phyloP scores from a whole-genome alignment of 148 eudicot species.

The Gaultheria prostrata region DNA sequence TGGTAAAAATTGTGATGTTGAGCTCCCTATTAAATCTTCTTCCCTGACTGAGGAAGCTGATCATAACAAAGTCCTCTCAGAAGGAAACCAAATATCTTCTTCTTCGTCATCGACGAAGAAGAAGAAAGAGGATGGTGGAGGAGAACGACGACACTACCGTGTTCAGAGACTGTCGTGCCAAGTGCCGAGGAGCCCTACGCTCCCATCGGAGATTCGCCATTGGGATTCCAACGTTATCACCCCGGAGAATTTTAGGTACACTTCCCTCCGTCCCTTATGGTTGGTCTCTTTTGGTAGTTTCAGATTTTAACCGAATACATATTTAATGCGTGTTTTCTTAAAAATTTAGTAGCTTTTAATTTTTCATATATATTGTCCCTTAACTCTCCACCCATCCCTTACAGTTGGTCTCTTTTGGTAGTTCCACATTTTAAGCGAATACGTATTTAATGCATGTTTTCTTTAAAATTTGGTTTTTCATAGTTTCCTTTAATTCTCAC shows the following conservation, averaged over 20 bases:
- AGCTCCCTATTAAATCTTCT: neutral
- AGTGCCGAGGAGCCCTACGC: conserved; percentile 48
- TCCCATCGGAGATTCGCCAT: conserved; percentile 48
- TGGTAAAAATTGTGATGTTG: conserved; percentile 13
- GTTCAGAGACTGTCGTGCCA: conserved; percentile 25
- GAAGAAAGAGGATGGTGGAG: neutral
- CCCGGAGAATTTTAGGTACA: conserved; percentile 12
- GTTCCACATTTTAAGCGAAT: neutral
- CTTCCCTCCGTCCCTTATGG: neutral
- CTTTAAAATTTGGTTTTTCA: too few relatives aligned
- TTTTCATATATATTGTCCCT: neutral
- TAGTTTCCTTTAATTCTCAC: too few relatives aligned
- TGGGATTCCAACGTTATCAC: conserved; percentile 12
- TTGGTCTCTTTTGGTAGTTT: neutral
- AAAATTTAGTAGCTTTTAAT: too few relatives aligned
- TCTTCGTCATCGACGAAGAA: neutral
- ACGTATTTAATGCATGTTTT: neutral
- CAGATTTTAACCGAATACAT: neutral
- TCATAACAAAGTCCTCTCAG: neutral
- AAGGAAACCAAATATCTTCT: neutral
- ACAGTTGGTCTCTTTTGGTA: neutral
- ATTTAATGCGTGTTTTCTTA: neutral
- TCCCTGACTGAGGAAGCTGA: conserved; percentile 3
- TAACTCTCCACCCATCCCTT: neutral
- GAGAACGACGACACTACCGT: neutral